Conservation (phyloP, 441 rosid species). For the Euphorbia celastroides region DNA sequence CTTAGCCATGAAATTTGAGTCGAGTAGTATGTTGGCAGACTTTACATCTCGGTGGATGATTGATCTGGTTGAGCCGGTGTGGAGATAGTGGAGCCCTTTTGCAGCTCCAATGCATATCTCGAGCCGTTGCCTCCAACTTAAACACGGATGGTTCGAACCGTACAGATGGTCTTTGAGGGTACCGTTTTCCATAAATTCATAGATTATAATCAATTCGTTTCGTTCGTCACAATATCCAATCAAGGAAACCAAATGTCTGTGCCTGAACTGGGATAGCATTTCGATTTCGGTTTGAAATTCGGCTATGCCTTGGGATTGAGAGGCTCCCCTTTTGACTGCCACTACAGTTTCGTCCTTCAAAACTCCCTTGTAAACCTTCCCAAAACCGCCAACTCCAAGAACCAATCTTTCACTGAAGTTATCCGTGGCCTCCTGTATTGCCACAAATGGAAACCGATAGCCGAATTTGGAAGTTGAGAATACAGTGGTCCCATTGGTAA, state of each 20-base stretch:
- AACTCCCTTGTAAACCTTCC: slow-evolving; percentile 74
- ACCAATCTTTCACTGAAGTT: slow-evolving; percentile 54
- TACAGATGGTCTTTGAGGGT: slow-evolving; percentile 65
- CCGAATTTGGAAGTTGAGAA: slow-evolving; percentile 58
- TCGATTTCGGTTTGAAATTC: slow-evolving; percentile 79
- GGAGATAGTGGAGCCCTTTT: slow-evolving; percentile 88
- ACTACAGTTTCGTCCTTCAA: slow-evolving; percentile 56
- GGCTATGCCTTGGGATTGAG: slow-evolving; percentile 54
- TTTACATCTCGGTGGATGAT: slow-evolving; percentile 89
- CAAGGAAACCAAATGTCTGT: slow-evolving; percentile 78
- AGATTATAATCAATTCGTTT: slow-evolving; percentile 75
- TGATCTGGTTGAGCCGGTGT: slow-evolving; percentile 71
- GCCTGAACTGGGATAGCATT: slow-evolving; percentile 82
- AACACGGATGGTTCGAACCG: slow-evolving; percentile 37
- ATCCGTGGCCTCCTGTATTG: slow-evolving; percentile 67
- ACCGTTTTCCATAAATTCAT: slow-evolving; percentile 85
- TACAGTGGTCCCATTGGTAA: slow-evolving; percentile 19
- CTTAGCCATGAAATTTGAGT: slow-evolving; percentile 75
- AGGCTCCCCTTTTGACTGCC: slow-evolving; percentile 75
- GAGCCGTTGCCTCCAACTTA: slow-evolving; percentile 70
- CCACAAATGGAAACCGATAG: slow-evolving; percentile 54
- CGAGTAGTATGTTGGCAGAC: slow-evolving; percentile 74
- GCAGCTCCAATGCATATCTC: slow-evolving; percentile 86
- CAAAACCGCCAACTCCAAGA: slow-evolving; percentile 84
- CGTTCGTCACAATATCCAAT: slow-evolving; percentile 77